Conservation (phyloP, 768 basidiomycete genomes). For the Leccinum subtestaceum region DNA sequence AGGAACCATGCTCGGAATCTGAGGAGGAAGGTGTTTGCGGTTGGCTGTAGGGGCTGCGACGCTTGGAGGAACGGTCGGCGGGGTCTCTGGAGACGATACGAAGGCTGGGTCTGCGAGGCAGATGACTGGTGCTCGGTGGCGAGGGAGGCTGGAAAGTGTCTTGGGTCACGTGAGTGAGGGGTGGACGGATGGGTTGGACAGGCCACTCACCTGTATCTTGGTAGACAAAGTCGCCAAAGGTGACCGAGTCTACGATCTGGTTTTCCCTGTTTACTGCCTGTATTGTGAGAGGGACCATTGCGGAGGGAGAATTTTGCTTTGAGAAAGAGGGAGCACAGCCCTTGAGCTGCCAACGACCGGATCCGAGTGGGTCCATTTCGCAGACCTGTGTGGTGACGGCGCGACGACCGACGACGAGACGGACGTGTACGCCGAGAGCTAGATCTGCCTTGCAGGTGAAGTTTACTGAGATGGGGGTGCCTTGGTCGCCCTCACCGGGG, state of each 20-base stretch:
- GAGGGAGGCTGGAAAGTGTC: neutral
- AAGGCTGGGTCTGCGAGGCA: conserved; percentile 22
- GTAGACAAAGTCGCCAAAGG: conserved; percentile 73
- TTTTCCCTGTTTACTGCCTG: conserved; percentile 59
- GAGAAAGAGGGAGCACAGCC: conserved; percentile 57
- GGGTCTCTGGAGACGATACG: conserved; percentile 27
- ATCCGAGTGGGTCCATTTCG: conserved; percentile 44
- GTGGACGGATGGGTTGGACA: neutral
- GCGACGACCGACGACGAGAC: conserved; percentile 70
- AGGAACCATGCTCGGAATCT: conserved; percentile 36
- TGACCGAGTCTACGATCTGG: conserved; percentile 56
- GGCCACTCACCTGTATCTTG: conserved; percentile 42
- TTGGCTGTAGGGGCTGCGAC: conserved; percentile 39
- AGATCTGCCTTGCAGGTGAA: conserved; percentile 36
- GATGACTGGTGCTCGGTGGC: conserved; percentile 1
- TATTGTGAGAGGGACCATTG: conserved; percentile 55
- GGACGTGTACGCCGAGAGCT: conserved; percentile 48
- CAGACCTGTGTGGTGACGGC: conserved; percentile 67
- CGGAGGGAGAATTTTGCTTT: conserved; percentile 35
- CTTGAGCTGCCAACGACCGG: conserved; percentile 62
- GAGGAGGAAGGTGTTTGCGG: conserved; percentile 43
- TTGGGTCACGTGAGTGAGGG: conserved; percentile 10
- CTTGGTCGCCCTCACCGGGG: conserved; percentile 61
- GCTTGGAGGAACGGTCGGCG: conserved; percentile 31
- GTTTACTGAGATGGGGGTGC: conserved; percentile 60